Evolutionary conservation across 2,329 filamentous ascomycete genomes (phyloP), one percentile per base, ranked within the genome.

Genomic region (Claviceps sp.): DNA sequence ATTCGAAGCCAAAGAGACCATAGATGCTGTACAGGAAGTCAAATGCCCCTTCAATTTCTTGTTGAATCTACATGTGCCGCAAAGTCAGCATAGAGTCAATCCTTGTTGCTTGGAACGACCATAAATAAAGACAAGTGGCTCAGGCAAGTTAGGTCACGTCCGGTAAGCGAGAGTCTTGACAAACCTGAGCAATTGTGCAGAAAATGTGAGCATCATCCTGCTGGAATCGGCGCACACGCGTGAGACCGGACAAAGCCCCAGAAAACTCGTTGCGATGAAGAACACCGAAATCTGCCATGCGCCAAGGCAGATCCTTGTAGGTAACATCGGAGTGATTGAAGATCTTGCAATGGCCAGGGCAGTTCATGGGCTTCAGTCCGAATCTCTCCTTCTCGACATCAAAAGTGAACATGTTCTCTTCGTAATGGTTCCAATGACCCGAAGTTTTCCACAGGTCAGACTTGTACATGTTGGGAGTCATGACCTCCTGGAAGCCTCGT

Each of bases 131-230:
- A 34, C 4, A 34, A 11, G 29, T 34, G 29, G 9, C 29, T 34
- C 29, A 9, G 4, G 9, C 29, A 34, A 34, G 29, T 34, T 34
- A 34, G 29, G 29, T 11, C 29, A 34, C 29, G 29, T 34, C 9
- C 29, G 29, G 29, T 34, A 34, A 34, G 29, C 3, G 9, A 34
- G 29, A 34, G 29, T 34, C 29, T 16, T 23, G 37, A 17, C 38
- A 13, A 38, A 67, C 65, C 61, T 69, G 67, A 46, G 66, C 64
- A 40, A 68, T 61, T 11, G 66, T 68, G 70, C 90, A 96, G 77
- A 98, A 95, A 59, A 96, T 93, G 66, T 98, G 93, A 2, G 86
- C 87, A 66, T 98, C 93, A 61, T 98, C 93, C 70, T 97, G 91
- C 66, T 93, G 86, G 74, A 98, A 97, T 59, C 90, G 82, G 47